Evolutionary conservation across 495 filamentous ascomycete species (phyloP).

Genomic region (Astrocystis sublimbata): DNA sequence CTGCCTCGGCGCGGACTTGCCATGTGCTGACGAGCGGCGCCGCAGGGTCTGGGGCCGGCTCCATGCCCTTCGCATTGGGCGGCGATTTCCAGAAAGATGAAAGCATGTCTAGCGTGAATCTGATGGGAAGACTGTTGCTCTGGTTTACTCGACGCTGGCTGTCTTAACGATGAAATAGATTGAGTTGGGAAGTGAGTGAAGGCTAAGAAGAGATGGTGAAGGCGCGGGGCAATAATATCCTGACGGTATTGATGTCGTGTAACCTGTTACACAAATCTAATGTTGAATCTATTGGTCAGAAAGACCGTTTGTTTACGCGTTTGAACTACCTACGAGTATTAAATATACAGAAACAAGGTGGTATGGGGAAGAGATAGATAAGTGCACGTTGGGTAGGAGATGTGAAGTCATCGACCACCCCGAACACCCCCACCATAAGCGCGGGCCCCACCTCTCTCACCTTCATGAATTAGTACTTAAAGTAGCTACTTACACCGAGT

Average conservation of each 20-base stretch:
- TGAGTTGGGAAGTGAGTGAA: not conserved
- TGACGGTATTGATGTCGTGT: not conserved
- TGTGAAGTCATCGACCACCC: not conserved
- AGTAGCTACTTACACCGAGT: not conserved
- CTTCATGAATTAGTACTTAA: not conserved
- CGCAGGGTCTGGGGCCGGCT: conserved; percentile 20
- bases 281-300: too few relatives aligned
- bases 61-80: conserved; percentile 14
- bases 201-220: not conserved
- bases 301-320: too few relatives aligned
- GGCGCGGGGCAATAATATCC: not conserved
- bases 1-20: conserved; percentile 34
- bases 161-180: not conserved
- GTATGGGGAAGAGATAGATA: not conserved
- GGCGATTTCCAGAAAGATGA: conserved; percentile 24
- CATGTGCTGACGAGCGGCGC: conserved; percentile 37
- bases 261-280: too few relatives aligned
- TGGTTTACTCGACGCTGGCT: not conserved
- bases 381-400: not conserved
- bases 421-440: not conserved
- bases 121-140: too few relatives aligned
- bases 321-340: too few relatives aligned
- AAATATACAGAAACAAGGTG: not conserved
- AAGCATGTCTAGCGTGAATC: conserved; percentile 17
- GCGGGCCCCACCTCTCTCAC: conserved; percentile 8